Conservation (phyloP, 2,329 filamentous ascomycete species). For the Calonectria honghensis region DNA sequence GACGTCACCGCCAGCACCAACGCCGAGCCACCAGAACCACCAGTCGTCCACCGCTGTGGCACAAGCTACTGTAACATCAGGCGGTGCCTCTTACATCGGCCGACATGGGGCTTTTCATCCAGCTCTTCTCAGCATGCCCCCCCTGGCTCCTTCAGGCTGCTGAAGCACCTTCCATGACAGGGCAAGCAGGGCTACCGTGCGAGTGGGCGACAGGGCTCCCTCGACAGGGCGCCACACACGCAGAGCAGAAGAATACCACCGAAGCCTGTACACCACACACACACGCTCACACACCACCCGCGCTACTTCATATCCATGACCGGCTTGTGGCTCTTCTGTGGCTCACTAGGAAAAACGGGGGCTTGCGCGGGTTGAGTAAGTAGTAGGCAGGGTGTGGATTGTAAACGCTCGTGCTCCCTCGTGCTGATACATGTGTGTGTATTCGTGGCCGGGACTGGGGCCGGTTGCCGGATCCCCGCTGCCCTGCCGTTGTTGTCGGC, state of each 20-base stretch:
- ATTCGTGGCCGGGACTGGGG: slow-evolving; percentile 53
- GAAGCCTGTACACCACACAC: slow-evolving; percentile 12
- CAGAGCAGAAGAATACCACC: slow-evolving; percentile 25
- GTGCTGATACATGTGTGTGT: slow-evolving; percentile 18
- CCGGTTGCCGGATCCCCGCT: slow-evolving; percentile 55
- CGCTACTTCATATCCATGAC: slow-evolving; percentile 30
- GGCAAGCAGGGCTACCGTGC: slow-evolving; percentile 56
- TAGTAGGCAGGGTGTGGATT: slow-evolving; percentile 24
- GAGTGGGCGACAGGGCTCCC: slow-evolving; percentile 51
- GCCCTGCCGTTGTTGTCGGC: slow-evolving; percentile 47
- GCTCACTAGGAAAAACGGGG: slow-evolving; percentile 30
- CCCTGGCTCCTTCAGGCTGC: slow-evolving; percentile 38
- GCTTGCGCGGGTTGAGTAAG: slow-evolving; percentile 27
- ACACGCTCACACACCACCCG: slow-evolving; percentile 1
- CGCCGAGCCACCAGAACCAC: slow-evolving; percentile 39
- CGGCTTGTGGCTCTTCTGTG: slow-evolving; percentile 36
- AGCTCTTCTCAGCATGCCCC: slow-evolving; percentile 34
- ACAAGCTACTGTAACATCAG: slow-evolving; percentile 47
- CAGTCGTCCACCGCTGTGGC: slow-evolving; percentile 48
- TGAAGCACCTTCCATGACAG: slow-evolving; percentile 56
- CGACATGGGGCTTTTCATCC: slow-evolving; percentile 36
- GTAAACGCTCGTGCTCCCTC: slow-evolving; percentile 30
- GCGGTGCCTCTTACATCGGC: slow-evolving; percentile 49
- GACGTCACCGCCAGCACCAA: slow-evolving; percentile 45
- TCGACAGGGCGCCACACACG: slow-evolving; percentile 44